phyloP scores from a whole-genome alignment of 805 yeast genomes.

The Zygoascus ofunaensis region DNA sequence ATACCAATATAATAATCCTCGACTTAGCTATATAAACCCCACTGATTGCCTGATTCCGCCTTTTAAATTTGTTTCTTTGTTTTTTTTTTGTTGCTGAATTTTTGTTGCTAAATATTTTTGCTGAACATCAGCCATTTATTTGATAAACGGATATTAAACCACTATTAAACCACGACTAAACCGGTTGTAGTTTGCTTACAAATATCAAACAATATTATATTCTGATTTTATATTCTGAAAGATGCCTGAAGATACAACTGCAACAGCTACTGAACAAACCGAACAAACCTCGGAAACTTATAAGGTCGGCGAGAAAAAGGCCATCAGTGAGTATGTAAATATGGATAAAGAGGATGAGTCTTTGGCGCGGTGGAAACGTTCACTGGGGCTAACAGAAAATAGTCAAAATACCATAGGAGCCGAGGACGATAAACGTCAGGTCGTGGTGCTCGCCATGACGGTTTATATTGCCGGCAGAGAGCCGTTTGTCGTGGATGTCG shows the following conservation, averaged over 20 bases:
- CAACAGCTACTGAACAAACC: conserved; percentile 1
- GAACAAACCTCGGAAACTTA: conserved; percentile 27
- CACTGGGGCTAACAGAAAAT: conserved; percentile 55
- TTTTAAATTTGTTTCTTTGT: not conserved
- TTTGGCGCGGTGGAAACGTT: conserved; percentile 82
- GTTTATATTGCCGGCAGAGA: conserved; percentile 58
- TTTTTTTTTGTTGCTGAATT: not conserved
- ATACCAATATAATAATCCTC: not conserved
- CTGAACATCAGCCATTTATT: no score
- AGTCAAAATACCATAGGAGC: conserved; percentile 53
- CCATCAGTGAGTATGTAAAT: conserved; percentile 71
- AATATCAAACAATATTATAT: no score
- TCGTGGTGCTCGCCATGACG: conserved; percentile 71
- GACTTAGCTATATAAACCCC: not conserved
- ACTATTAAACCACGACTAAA: not conserved
- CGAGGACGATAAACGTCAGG: conserved; percentile 65
- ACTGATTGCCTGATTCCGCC: not conserved
- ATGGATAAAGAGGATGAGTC: conserved; percentile 88
- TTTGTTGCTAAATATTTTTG: no score
- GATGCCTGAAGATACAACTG: not conserved
- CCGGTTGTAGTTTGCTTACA: not conserved
- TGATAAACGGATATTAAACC: no score
- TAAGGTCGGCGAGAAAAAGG: conserved; percentile 57
- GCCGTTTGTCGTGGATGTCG: conserved; percentile 62
- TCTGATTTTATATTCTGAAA: not conserved